Evolutionary conservation across 2,329 filamentous ascomycete species (phyloP).

Genomic region (Monosporascus sp.): DNA sequence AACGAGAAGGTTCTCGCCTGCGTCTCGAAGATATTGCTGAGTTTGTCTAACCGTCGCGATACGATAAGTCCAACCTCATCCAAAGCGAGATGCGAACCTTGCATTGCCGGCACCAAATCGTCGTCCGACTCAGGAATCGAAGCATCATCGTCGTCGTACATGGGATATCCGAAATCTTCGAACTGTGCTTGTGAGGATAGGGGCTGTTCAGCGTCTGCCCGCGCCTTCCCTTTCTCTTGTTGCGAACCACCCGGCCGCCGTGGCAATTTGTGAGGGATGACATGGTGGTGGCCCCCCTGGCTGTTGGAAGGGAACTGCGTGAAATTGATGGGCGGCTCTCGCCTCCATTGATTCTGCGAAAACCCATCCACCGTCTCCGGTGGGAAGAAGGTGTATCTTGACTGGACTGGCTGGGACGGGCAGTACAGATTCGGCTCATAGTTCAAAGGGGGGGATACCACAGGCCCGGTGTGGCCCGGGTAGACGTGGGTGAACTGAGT

Average conservation of each 20-base stretch:
- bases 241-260: conserved; percentile 8
- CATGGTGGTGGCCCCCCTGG: conserved; percentile 9
- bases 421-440: conserved; percentile 18
- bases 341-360: conserved; percentile 21
- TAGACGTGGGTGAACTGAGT: conserved; percentile 25
- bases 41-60: conserved; percentile 29
- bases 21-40: conserved; percentile 38
- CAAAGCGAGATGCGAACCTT: conserved; percentile 30
- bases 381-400: conserved; percentile 25
- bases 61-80: conserved; percentile 37
- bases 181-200: conserved; percentile 1
- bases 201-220: conserved; percentile 11
- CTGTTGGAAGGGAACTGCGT: conserved; percentile 16
- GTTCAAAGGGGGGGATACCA: conserved; percentile 17
- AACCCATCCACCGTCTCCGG: conserved; percentile 24
- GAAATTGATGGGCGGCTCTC: conserved; percentile 15
- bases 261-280: conserved; percentile 8
- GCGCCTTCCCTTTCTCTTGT: conserved; percentile 13
- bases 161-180: conserved; percentile 38
- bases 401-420: conserved; percentile 14
- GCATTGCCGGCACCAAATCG: conserved; percentile 40
- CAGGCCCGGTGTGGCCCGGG: conserved; percentile 26
- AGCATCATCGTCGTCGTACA: conserved; percentile 57
- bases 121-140: conserved; percentile 59
- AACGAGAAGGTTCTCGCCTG: conserved; percentile 45